Base-by-base conservation (phyloP, 1,284 basidiomycete species). In the Rugosomyces carneus region DNA sequence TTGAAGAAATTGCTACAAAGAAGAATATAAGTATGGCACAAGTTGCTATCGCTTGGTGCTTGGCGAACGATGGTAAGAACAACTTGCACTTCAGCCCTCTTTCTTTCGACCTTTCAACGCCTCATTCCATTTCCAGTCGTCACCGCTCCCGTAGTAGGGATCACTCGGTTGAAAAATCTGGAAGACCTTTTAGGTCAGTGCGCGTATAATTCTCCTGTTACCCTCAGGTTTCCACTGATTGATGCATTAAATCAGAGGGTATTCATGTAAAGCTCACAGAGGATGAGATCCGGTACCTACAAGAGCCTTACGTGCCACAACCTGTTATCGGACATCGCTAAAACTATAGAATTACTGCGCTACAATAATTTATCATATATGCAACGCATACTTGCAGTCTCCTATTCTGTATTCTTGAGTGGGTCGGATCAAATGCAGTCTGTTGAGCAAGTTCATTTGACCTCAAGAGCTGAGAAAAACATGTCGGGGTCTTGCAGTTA, bases 91-190 rank as follows among this genome's bases (percentile, higher is more conserved):
- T n/a, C n/a, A n/a, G 7, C 18, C 31, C 4, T 11, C 5, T 29
- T 29, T 9, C 27, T 29, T n/a, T 9, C 11, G 4, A 29, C 3
- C 11, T 29, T 29, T 26, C 5, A 5, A 5, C 5, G 10, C 27
- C 3, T 29, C 13, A 29, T n/a, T 29, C 27, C 8, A 29, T 27
- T 19, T 27, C 4, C 21, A 68, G 69, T 66, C 16, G 73, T 80
- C 6, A 66, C 72, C 5, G 77, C 77, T n/a, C 78, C 78, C 52
- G 76, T 81, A 49, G 68, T 81, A 20, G 78, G 78, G 6, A 74
- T 73, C 2, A 80, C 78, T 1, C 76, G 66, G 18, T 53, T 80
- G 13, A 62, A 74, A 32, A 78, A 79, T 55, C 58, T 81, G 15
- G 54, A 67, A 36, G 76, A 80, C 39, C 57, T 29, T n/a, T 9